These are phyloP conservation scores for Apiospora marii DNA, from an alignment of 2,329 filamentous ascomycete species.

Conservation along the genomic window DNA sequence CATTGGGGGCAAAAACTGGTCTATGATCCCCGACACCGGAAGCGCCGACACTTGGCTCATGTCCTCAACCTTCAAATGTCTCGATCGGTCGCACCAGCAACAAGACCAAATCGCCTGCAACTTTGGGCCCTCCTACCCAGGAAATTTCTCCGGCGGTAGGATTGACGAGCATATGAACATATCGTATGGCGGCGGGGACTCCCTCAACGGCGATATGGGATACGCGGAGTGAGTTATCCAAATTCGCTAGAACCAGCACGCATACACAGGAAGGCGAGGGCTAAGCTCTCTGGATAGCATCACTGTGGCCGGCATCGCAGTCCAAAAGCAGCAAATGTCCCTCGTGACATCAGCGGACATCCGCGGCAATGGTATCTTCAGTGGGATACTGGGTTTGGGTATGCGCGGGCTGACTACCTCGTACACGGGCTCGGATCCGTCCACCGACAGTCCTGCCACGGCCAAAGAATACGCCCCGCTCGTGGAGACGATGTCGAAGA, in stretches of 20 bases:
- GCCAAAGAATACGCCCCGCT: constrained; percentile 40
- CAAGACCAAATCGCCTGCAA: constrained; percentile 35
- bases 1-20: constrained; percentile 36
- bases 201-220: constrained; percentile 42
- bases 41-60: constrained; percentile 44
- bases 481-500: constrained; percentile 39
- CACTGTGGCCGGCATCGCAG: constrained; percentile 38
- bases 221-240: constrained; percentile 39
- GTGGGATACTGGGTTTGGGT: constrained; percentile 44
- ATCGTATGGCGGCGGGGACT: constrained; percentile 39
- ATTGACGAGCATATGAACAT: constrained; percentile 42
- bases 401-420: constrained; percentile 41
- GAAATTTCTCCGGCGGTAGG: constrained; percentile 40
- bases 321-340: constrained; percentile 43
- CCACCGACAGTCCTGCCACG: constrained; percentile 33
- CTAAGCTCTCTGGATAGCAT: constrained; percentile 33
- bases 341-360: constrained; percentile 41
- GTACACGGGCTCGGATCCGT: constrained; percentile 34
- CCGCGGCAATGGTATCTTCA: constrained; percentile 42
- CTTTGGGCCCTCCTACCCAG: constrained; percentile 40
- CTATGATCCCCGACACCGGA: constrained; percentile 42
- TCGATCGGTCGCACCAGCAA: constrained; percentile 34
- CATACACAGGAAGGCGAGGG: not conserved
- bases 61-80: constrained; percentile 38
- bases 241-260: not conserved